Evolutionary conservation across 257 asterid genomes (phyloP), one percentile per base, ranked within the genome.

Genomic region (Ehretia macrophylla): DNA sequence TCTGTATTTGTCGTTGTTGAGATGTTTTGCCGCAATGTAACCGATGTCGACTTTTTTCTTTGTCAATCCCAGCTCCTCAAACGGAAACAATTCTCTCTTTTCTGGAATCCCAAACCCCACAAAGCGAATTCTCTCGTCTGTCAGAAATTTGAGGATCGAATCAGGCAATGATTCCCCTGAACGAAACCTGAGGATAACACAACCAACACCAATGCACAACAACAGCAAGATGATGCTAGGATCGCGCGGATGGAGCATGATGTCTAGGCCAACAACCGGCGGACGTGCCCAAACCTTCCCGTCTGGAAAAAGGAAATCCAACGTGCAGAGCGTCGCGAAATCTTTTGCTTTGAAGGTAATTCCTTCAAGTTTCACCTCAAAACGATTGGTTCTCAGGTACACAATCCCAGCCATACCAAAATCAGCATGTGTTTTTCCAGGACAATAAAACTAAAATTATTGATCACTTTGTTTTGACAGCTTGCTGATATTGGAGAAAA

Each of bases 41-140:
- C 98, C 95, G 8, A 85, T 68, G 40, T 91, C 95, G 8, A 73
- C 78, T 50, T 66, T 72, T 32, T 45, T 49, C 44, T 75, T 71
- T 0, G 70, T 20, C 75, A 91, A 46, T 4, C 94, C 92, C 39
- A 91, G 55, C 51, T 80, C 84, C 23, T 79, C 74, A 56, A 83
- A 79, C 0, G 92, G 96, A 70, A 87, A 91, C 58, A 91, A 17
- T 44, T 69, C 78, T 49, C 61, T 59, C 89, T 87, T 91, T 65
- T 83, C 94, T 0, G 90, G 88, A 8, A 91, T 77, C 9, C 87
- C 96, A 27, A 87, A 91, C 19, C 85, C 94, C 0, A 83, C 94
- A 35, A 91, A 85, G 40, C 71, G 87, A 11, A 87, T 65, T 50
- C 92, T 77, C 59, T 71, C 70, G 62, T 86, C 87, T 0, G 74